Evolutionary conservation across 371 early-diverging fungal genomes (phyloP).

Genomic region (Amoeboradix gromovi): DNA sequence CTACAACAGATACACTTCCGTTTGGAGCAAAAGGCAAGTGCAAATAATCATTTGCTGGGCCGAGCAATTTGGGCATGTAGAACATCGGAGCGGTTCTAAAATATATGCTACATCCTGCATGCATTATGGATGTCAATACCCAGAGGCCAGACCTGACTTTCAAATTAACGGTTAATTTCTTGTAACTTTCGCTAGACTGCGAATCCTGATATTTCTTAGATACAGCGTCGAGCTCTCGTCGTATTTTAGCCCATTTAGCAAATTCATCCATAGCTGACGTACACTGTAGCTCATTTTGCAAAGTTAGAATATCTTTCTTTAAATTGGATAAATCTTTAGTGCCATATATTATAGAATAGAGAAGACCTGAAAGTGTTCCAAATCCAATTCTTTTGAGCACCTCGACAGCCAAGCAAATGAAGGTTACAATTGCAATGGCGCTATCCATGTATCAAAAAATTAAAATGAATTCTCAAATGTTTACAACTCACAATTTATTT

Average conservation of each 20-base stretch:
- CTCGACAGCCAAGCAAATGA: not conserved
- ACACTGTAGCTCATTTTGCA: not conserved
- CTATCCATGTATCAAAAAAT: no score
- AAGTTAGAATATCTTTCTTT: not conserved
- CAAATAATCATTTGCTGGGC: not conserved
- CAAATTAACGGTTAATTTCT: not conserved
- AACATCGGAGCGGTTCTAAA: not conserved
- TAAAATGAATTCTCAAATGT: no score
- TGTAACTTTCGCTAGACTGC: not conserved
- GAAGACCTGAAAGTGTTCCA: not conserved
- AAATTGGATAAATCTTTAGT: not conserved
- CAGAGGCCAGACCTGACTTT: not conserved
- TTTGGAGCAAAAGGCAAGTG: not conserved
- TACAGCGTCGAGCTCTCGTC: not conserved
- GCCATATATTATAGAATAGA: not conserved
- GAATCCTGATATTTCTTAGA: not conserved
- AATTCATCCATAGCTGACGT: slow-evolving; percentile 1
- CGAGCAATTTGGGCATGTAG: not conserved
- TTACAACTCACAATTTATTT: no score
- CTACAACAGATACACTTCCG: not conserved
- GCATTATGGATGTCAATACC: not conserved
- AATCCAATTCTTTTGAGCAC: not conserved
- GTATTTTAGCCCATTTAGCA: slow-evolving; percentile 1
- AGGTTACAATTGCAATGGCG: not conserved
- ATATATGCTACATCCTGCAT: not conserved